These are phyloP conservation scores for Aspergillus egyptiacus DNA, from an alignment of 495 filamentous ascomycete genomes.

Conservation along the genomic window DNA sequence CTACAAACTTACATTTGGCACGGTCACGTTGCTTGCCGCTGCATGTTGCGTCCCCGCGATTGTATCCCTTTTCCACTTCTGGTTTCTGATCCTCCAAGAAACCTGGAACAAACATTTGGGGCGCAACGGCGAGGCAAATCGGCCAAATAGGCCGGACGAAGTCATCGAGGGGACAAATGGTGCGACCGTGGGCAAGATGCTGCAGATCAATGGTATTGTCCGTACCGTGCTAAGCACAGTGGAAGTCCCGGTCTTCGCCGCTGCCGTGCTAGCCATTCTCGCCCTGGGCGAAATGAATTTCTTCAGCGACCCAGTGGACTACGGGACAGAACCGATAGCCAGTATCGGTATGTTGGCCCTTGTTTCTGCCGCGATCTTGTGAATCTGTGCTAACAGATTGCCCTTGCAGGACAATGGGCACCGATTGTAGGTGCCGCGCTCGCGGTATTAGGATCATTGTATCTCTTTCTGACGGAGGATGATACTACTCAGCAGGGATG, in stretches of 20 bases:
- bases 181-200: constrained; percentile 2
- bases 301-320: background rate
- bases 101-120: background rate
- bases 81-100: background rate
- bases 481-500: no score
- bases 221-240: background rate
- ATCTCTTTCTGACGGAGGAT: background rate
- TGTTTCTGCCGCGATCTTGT: background rate
- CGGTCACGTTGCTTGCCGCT: background rate
- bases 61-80: background rate
- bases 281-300: background rate
- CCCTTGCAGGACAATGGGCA: background rate
- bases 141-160: background rate
- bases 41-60: background rate
- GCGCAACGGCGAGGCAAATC: background rate
- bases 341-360: background rate
- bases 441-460: background rate
- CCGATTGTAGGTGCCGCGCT: background rate
- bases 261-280: constrained; percentile 2
- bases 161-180: background rate
- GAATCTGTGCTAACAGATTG: background rate
- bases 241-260: constrained; percentile 3
- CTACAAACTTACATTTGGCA: background rate
- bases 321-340: background rate
- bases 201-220: background rate